phyloP scores from a whole-genome alignment of 495 filamentous ascomycete genomes.

The Parmelia sp. region DNA sequence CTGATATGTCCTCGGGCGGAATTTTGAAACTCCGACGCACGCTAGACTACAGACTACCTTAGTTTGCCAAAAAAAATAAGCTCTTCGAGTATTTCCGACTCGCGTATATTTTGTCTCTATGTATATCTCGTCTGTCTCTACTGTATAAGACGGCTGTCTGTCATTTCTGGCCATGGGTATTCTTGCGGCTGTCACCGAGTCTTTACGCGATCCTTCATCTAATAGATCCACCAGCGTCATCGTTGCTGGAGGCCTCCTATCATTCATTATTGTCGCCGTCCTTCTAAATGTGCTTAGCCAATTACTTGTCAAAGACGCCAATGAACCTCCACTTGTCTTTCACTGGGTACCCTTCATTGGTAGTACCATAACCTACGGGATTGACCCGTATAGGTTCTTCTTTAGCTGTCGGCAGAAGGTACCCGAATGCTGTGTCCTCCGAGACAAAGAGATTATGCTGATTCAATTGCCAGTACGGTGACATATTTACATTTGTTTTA shows the following conservation, averaged over 20 bases:
- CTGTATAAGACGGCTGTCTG: not conserved
- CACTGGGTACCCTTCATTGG: constrained; percentile 78
- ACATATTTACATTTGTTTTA: constrained; percentile 73
- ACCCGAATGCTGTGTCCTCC: constrained; percentile 11
- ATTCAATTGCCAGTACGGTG: constrained; percentile 53
- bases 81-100: too few relatives aligned
- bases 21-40: not conserved
- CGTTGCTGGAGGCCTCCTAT: constrained; percentile 28
- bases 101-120: too few relatives aligned
- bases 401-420: constrained; percentile 64
- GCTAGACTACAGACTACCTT: not conserved
- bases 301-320: constrained; percentile 60
- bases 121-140: not conserved
- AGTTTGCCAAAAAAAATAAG: not conserved
- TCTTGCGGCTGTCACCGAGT: constrained; percentile 14
- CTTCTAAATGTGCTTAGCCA: constrained; percentile 63
- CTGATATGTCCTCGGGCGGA: not conserved
- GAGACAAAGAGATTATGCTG: constrained; percentile 11
- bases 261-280: constrained; percentile 48
- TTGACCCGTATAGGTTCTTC: constrained; percentile 78
- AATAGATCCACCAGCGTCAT: constrained; percentile 32
- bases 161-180: constrained; percentile 21
- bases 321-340: constrained; percentile 75
- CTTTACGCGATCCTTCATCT: constrained; percentile 12
- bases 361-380: constrained; percentile 73